Evolutionary conservation across 805 yeast species (phyloP).

Genomic region (Saccharomycopsis oosterbeekiorum): DNA sequence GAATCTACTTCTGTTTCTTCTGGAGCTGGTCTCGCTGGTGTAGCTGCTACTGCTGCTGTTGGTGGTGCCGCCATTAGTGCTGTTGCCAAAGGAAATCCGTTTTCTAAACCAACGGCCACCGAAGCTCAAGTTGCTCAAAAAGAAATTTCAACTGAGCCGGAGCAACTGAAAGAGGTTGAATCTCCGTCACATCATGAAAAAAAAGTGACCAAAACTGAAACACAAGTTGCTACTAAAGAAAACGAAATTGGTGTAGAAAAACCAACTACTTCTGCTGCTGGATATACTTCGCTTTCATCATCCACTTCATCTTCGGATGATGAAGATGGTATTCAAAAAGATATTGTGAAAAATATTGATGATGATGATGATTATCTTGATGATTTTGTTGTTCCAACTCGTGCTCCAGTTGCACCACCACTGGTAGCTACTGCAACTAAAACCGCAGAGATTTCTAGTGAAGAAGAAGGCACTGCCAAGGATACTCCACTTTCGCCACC

Average conservation of each 20-base stretch:
- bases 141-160: neutral
- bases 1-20: conserved; percentile 18
- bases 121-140: neutral
- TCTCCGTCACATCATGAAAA: neutral
- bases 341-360: conserved; percentile 30
- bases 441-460: neutral
- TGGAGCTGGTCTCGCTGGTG: conserved; percentile 26
- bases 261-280: conserved; percentile 32
- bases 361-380: conserved; percentile 12
- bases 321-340: conserved; percentile 36
- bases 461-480: neutral
- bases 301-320: conserved; percentile 26
- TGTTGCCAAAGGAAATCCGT: neutral
- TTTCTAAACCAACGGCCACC: neutral
- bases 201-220: neutral
- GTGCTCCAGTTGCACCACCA: neutral
- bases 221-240: neutral
- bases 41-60: conserved; percentile 22
- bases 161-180: neutral
- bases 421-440: neutral
- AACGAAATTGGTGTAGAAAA: neutral
- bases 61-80: conserved; percentile 18
- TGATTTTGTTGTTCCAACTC: neutral
- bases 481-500: neutral
- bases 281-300: conserved; percentile 35